These are phyloP conservation scores for Echeveria elegans DNA, from an alignment of 164 flowering plant genomes.

Conservation along the genomic window DNA sequence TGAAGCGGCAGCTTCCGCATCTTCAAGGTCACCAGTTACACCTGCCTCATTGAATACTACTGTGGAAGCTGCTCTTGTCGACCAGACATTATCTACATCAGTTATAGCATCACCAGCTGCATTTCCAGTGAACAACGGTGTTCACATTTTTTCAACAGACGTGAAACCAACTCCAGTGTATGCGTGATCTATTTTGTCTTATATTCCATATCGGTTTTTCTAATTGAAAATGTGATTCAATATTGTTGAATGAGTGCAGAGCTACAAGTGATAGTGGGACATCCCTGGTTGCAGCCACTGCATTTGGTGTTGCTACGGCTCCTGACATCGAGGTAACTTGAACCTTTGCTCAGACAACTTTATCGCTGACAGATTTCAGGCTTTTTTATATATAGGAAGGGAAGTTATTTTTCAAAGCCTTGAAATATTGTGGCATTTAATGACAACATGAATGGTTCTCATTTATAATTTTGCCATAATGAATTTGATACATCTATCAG, in stretches of 20 bases:
- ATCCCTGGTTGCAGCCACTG: conserved; percentile 29
- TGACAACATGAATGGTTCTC: too few relatives aligned
- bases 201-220: background rate
- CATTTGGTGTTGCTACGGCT: conserved; percentile 42
- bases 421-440: too few relatives aligned
- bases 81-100: conserved; percentile 16
- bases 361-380: background rate
- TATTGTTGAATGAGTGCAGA: conserved; percentile 18
- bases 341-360: background rate
- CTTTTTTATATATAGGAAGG: too few relatives aligned
- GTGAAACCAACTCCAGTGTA: background rate
- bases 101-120: conserved; percentile 17
- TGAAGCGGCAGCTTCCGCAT: background rate
- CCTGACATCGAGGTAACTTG: conserved; percentile 68
- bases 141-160: background rate
- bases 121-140: background rate
- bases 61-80: conserved; percentile 9
- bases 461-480: too few relatives aligned
- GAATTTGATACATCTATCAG: background rate
- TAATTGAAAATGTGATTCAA: background rate
- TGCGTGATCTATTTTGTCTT: background rate
- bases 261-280: conserved; percentile 20
- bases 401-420: too few relatives aligned
- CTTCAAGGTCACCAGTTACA: conserved; percentile 14
- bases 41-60: conserved; percentile 28